Percentiles rank a stretch among this genome's conserved stretches.
Conservation (phyloP, 169 alveolate genomes). For the Plasmodium reichenowi region DNA sequence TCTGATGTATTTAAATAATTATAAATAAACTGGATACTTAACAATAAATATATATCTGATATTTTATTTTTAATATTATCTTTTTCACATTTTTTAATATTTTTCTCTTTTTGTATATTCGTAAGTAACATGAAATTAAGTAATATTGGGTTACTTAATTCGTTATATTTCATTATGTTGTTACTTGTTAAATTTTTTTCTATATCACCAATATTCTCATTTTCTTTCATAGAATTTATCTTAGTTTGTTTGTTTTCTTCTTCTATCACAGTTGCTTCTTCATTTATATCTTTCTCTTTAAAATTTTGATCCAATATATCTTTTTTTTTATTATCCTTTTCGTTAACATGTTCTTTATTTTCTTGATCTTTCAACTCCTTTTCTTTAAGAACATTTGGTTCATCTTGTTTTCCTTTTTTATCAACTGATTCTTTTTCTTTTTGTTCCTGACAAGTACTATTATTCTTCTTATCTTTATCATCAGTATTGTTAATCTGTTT, state of each 20-base stretch:
- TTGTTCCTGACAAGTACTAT: too few relatives aligned
- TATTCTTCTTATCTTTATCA: too few relatives aligned
- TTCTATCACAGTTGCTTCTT: not conserved
- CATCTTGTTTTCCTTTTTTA: too few relatives aligned
- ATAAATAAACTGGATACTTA: conserved; percentile 63
- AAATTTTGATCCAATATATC: not conserved
- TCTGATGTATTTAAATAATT: conserved; percentile 32
- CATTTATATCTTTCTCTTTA: not conserved
- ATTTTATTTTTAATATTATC: conserved; percentile 61
- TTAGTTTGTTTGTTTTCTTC: not conserved
- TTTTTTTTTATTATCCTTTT: not conserved
- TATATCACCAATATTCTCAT: not conserved
- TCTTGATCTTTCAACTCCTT: not conserved
- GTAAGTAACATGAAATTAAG: conserved; percentile 53
- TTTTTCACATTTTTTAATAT: conserved; percentile 61
- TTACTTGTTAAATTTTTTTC: not conserved
- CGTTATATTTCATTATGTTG: conserved; percentile 40
- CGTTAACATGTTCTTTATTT: not conserved
- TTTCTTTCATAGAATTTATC: not conserved
- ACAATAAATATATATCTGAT: conserved; percentile 48
- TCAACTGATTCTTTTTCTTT: too few relatives aligned
- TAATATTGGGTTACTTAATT: conserved; percentile 58
- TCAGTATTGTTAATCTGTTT: not conserved
- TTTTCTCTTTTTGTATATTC: conserved; percentile 71
- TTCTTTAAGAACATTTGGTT: not conserved